These are phyloP conservation scores for Passalora sequoiae DNA, from an alignment of 2,329 filamentous ascomycete species.

Conservation along the genomic window DNA sequence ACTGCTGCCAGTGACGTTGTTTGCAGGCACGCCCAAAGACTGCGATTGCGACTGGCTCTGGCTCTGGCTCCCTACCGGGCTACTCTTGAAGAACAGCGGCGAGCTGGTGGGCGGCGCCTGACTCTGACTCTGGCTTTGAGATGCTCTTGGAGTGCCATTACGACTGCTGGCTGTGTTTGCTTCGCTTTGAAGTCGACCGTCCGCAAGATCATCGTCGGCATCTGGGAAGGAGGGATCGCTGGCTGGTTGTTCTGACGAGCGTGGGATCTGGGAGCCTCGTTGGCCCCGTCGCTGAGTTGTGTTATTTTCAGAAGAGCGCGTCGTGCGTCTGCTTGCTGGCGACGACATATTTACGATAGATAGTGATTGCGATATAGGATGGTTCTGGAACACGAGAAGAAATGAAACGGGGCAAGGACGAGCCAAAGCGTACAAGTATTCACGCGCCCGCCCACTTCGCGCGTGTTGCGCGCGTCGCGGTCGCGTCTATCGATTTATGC, in stretches of 20 bases:
- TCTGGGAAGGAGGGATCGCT: conserved; percentile 35
- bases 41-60: conserved; percentile 28
- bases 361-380: conserved; percentile 7
- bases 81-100: conserved; percentile 71
- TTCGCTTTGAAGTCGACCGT: conserved; percentile 41
- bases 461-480: background rate
- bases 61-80: conserved; percentile 46
- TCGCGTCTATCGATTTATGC: no score
- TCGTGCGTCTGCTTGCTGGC: conserved; percentile 52
- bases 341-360: conserved; percentile 54
- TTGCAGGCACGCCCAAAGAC: conserved; percentile 24
- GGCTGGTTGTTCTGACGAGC: conserved; percentile 31
- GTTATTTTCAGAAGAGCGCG: conserved; percentile 47
- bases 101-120: conserved; percentile 55
- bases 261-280: conserved; percentile 52
- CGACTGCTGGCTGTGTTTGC: conserved; percentile 34
- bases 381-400: no score
- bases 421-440: no score
- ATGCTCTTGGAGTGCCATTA: conserved; percentile 16
- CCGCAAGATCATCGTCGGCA: conserved; percentile 19
- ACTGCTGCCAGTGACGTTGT: conserved; percentile 46
- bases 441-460: background rate
- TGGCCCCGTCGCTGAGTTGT: conserved; percentile 47
- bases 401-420: conserved; percentile 2
- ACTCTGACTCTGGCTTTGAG: conserved; percentile 17